A percentile compares a stretch with the other conserved stretches of the same genome.
phyloP scores from a whole-genome alignment of 1,284 basidiomycete species.

The Moesziomyces aphidis region DNA sequence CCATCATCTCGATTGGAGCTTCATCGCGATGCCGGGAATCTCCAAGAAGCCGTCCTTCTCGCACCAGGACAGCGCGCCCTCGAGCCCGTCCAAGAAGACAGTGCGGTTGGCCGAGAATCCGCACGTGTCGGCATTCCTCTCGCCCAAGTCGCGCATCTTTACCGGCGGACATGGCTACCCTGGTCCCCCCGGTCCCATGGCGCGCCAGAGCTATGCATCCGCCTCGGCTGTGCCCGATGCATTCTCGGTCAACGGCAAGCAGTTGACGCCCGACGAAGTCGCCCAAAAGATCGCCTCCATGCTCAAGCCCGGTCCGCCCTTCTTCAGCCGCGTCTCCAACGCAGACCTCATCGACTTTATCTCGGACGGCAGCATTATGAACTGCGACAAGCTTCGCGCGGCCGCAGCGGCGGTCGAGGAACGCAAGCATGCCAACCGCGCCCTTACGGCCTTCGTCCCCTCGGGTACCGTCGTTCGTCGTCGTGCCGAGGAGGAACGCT shows the following conservation, averaged over 20 bases:
- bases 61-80: conserved; percentile 12
- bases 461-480: conserved; percentile 33
- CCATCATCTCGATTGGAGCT: background rate
- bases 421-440: conserved; percentile 25
- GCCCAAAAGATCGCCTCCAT: conserved; percentile 59
- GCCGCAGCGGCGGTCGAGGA: conserved; percentile 18
- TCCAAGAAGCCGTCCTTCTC: conserved; percentile 29
- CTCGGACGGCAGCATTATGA: conserved; percentile 53
- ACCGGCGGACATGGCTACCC: conserved; percentile 36
- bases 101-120: conserved; percentile 41
- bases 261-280: conserved; percentile 51
- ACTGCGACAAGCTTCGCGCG: conserved; percentile 45
- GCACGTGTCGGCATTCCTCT: conserved; percentile 53
- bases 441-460: conserved; percentile 21
- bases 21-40: conserved; percentile 28
- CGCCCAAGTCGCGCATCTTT: conserved; percentile 52
- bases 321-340: conserved; percentile 56
- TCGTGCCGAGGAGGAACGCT: conserved; percentile 33
- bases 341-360: conserved; percentile 56
- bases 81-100: conserved; percentile 31
- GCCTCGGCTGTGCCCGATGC: conserved; percentile 16
- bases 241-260: conserved; percentile 34
- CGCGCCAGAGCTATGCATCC: conserved; percentile 12
- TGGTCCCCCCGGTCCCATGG: conserved; percentile 3
- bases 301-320: conserved; percentile 60